Conservation (phyloP, 176 grass and related monocot species). For the Triticum turgidum region DNA sequence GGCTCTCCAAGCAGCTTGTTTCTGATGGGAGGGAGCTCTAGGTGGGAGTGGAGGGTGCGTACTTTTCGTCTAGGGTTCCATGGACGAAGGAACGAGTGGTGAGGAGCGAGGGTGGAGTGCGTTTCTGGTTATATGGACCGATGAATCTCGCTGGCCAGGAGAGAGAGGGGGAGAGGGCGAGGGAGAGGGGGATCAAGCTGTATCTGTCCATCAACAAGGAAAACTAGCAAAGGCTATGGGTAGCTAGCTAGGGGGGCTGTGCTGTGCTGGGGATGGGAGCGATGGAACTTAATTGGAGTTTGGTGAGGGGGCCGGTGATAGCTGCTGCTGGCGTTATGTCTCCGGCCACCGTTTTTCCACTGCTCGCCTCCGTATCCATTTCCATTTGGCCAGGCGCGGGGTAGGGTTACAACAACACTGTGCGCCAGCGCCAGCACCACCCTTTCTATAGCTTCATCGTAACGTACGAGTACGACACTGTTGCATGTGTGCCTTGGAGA, state of each 20-base stretch:
- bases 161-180: neutral
- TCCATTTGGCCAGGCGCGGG: too few relatives aligned
- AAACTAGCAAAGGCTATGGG: neutral
- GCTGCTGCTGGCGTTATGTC: slow-evolving; percentile 25
- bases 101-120: slow-evolving; percentile 31
- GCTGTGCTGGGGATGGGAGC: neutral
- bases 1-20: neutral
- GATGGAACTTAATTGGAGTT: slow-evolving; percentile 56
- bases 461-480: slow-evolving; percentile 32
- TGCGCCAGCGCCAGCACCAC: too few relatives aligned
- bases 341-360: slow-evolving; percentile 31
- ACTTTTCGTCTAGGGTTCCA: slow-evolving; percentile 56
- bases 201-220: slow-evolving; percentile 3
- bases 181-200: too few relatives aligned
- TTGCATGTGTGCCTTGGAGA: slow-evolving; percentile 55
- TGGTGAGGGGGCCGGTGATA: slow-evolving; percentile 43
- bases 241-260: neutral
- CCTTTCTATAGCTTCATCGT: neutral
- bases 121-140: slow-evolving; percentile 15
- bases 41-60: neutral
- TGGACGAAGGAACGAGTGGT: slow-evolving; percentile 26
- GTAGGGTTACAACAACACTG: too few relatives aligned
- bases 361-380: slow-evolving; percentile 18
- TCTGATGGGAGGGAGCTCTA: neutral
- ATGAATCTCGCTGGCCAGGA: neutral